phyloP scores from a whole-genome alignment of 345 rosid species.

The Citrus australasica region DNA sequence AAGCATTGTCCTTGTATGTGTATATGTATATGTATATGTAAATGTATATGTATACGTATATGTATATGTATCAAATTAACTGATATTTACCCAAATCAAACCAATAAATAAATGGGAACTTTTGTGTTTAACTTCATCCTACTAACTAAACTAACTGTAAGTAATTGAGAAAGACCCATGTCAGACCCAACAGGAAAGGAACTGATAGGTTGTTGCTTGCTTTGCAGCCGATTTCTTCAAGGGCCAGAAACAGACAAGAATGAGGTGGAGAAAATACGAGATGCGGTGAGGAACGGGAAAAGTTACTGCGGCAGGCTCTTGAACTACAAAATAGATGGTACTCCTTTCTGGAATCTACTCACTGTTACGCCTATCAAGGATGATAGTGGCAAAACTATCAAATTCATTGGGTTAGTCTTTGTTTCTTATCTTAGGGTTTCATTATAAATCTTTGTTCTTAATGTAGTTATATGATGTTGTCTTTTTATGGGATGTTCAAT shows the following conservation, averaged over 20 bases:
- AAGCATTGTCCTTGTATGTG: neutral
- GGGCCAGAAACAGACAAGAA: constrained; percentile 79
- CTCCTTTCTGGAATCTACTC: constrained; percentile 97
- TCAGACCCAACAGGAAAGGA: neutral
- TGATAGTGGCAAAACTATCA: constrained; percentile 69
- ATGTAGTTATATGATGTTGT: neutral
- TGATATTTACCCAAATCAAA: too few species aligned
- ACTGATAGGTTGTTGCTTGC: constrained; percentile 6
- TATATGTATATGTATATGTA: too few species aligned
- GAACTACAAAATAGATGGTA: constrained; percentile 89
- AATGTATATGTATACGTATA: too few species aligned
- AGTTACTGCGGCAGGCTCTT: constrained; percentile 90
- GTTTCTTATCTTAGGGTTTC: neutral
- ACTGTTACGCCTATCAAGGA: constrained; percentile 92
- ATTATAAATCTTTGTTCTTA: neutral
- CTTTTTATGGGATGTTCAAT: neutral
- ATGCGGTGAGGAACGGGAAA: constrained; percentile 61
- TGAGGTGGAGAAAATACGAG: constrained; percentile 76
- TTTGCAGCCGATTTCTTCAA: constrained; percentile 90
- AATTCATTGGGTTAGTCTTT: constrained; percentile 71
- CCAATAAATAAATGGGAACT: too few species aligned
- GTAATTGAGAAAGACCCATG: neutral
- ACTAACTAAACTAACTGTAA: neutral
- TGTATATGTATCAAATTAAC: too few species aligned
- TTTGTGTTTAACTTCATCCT: too few species aligned